Evolutionary conservation across 768 basidiomycete species (phyloP).

Genomic region (Tephrocybe rancida): DNA sequence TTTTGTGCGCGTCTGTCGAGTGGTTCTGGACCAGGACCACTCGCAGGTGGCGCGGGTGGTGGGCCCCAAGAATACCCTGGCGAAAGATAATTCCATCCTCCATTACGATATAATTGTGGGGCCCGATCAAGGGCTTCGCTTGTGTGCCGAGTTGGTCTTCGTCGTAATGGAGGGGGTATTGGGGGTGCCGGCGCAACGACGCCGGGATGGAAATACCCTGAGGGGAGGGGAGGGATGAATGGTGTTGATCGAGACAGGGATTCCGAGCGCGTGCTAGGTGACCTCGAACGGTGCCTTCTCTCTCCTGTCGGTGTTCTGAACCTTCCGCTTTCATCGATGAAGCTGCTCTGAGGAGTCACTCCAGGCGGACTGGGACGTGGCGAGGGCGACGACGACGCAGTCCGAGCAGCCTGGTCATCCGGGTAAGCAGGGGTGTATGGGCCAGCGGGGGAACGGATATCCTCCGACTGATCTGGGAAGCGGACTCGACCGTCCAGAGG

Average conservation of each 20-base stretch:
- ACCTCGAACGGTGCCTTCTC: background rate
- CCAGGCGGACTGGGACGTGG: background rate
- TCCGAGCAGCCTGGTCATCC: background rate
- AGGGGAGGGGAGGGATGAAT: background rate
- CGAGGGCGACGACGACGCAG: background rate
- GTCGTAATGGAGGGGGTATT: too few species aligned
- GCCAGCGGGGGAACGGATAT: background rate
- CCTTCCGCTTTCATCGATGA: background rate
- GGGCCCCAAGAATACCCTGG: too few species aligned
- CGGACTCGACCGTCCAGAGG: conserved; percentile 12
- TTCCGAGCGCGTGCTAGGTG: background rate
- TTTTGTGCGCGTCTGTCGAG: too few species aligned
- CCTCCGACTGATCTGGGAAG: background rate
- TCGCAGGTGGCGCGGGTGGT: too few species aligned
- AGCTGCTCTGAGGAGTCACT: background rate
- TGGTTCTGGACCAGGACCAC: too few species aligned
- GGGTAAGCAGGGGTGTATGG: background rate
- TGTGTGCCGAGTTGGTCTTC: too few species aligned
- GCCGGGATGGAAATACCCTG: background rate
- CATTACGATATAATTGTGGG: too few species aligned
- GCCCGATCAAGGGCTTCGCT: too few species aligned
- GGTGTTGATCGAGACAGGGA: background rate
- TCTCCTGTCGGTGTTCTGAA: background rate
- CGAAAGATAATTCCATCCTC: too few species aligned
- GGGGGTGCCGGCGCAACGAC: background rate